A percentile compares a stretch with the other conserved stretches of the same genome.
phyloP scores from a whole-genome alignment of 2,329 filamentous ascomycete species.

The Neonectria ditissima region DNA sequence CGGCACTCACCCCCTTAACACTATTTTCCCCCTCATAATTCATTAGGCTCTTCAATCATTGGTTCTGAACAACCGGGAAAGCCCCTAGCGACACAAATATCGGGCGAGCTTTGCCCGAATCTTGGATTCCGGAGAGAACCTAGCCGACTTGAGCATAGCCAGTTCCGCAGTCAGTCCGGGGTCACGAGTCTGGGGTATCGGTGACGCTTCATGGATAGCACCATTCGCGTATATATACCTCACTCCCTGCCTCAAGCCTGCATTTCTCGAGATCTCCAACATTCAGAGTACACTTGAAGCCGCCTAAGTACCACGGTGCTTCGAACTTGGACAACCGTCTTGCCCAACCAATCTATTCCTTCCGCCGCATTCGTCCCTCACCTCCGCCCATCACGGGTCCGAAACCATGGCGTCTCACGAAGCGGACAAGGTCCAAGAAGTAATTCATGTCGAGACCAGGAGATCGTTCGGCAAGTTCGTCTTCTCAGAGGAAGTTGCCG shows the following conservation, averaged over 20 bases:
- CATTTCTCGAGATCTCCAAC: neutral
- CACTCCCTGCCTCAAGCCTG: neutral
- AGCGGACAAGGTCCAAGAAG: conserved; percentile 7
- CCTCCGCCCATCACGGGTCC: neutral
- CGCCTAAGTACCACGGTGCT: neutral
- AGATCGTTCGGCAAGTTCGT: conserved; percentile 14
- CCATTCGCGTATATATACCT: neutral
- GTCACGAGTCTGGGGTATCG: neutral
- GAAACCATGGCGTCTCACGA: conserved; percentile 9
- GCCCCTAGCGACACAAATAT: neutral
- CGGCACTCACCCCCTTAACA: neutral
- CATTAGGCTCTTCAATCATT: neutral
- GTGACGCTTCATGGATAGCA: neutral
- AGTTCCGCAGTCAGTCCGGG: neutral
- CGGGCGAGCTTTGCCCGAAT: neutral
- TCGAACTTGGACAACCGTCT: too few relatives aligned
- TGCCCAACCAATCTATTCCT: neutral
- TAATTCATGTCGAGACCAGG: conserved; percentile 15
- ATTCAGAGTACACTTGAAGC: neutral
- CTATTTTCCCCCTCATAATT: neutral
- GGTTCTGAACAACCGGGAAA: neutral
- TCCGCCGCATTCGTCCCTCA: neutral
- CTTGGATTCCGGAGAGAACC: conserved; percentile 1
- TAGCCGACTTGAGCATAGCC: neutral
- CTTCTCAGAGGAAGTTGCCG: conserved; percentile 18